These are phyloP conservation scores for Pythium coloratum DNA, from an alignment of 352 stramenopile species.

Conservation along the genomic window DNA sequence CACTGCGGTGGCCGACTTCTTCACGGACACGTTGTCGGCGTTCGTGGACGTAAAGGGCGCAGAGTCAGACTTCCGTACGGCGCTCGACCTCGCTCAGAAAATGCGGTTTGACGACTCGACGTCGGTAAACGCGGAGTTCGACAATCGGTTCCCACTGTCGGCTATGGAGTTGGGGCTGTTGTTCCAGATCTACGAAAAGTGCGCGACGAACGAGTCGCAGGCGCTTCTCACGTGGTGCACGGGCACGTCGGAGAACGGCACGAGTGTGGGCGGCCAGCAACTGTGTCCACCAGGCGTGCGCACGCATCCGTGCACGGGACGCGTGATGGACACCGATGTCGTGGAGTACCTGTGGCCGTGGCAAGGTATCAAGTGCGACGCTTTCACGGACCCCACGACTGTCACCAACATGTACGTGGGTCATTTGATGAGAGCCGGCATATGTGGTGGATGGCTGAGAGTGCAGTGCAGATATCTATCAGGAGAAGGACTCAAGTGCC, in stretches of 20 bases:
- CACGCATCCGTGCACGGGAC: slow-evolving; percentile 68
- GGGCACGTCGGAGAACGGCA: slow-evolving; percentile 25
- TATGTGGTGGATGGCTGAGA: too few species aligned
- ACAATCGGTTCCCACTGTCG: slow-evolving; percentile 56
- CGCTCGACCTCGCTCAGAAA: slow-evolving; percentile 21
- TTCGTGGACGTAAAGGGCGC: slow-evolving; percentile 26
- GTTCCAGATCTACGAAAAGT: slow-evolving; percentile 48
- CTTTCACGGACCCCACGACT: slow-evolving; percentile 64
- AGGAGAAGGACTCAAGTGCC: slow-evolving; percentile 46
- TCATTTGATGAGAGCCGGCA: too few species aligned
- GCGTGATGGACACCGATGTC: slow-evolving; percentile 35
- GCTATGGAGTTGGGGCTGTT: slow-evolving; percentile 41
- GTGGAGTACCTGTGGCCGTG: slow-evolving; percentile 63
- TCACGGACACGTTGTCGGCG: slow-evolving; percentile 24
- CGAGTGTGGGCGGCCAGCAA: slow-evolving; percentile 18
- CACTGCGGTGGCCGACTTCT: slow-evolving; percentile 6
- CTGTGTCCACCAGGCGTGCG: slow-evolving; percentile 45
- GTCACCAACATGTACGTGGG: slow-evolving; percentile 64
- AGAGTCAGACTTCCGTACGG: slow-evolving; percentile 5
- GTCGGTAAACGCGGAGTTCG: slow-evolving; percentile 24
- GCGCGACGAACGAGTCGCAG: slow-evolving; percentile 40
- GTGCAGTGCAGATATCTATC: slow-evolving; percentile 47
- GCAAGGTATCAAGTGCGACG: slow-evolving; percentile 68
- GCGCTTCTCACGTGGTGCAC: slow-evolving; percentile 67
- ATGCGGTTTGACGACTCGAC: slow-evolving; percentile 8